Percentiles rank a stretch among this genome's conserved stretches.
phyloP scores from a whole-genome alignment of 2,329 filamentous ascomycete genomes.

The Pseudogymnoascus sp. region DNA sequence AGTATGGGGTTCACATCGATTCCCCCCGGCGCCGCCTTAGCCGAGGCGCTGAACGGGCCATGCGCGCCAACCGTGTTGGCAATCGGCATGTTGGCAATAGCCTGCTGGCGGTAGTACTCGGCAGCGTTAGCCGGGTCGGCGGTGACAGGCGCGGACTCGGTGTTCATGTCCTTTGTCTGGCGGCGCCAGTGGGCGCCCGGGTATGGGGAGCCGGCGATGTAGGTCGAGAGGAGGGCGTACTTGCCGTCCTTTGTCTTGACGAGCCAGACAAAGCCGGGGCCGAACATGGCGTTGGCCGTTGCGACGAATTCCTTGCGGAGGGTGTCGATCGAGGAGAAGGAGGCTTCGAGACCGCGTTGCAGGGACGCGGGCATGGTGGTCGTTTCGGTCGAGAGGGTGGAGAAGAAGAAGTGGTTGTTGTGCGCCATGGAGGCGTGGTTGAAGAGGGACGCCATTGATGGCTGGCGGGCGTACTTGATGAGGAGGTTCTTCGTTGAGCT shows the following conservation, averaged over 20 bases:
- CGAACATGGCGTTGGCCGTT: constrained; percentile 86
- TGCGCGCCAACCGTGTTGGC: constrained; percentile 28
- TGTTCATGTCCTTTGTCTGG: constrained; percentile 63
- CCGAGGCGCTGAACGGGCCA: constrained; percentile 21
- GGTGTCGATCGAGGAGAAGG: constrained; percentile 77
- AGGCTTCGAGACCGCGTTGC: constrained; percentile 49
- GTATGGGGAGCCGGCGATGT: constrained; percentile 85
- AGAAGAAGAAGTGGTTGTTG: constrained; percentile 84
- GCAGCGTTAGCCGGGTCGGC: constrained; percentile 21
- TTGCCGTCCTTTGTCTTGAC: constrained; percentile 45
- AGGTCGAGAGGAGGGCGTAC: constrained; percentile 72
- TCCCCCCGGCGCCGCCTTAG: constrained; percentile 52
- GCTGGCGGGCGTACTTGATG: constrained; percentile 69
- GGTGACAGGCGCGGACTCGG: constrained; percentile 31
- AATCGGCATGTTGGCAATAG: constrained; percentile 26
- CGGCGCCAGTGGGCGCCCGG: constrained; percentile 70
- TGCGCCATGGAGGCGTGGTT: constrained; percentile 95
- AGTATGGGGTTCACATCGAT: constrained; percentile 66
- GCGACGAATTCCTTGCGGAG: constrained; percentile 71
- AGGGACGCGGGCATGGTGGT: constrained; percentile 49
- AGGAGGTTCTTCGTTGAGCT: constrained; percentile 58
- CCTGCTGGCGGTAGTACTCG: constrained; percentile 32
- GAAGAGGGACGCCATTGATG: constrained; percentile 70
- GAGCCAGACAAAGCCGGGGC: constrained; percentile 94
- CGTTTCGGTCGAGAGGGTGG: constrained; percentile 38